phyloP scores from a whole-genome alignment of 1,139 yeast species.

The Hansenula sp. region DNA sequence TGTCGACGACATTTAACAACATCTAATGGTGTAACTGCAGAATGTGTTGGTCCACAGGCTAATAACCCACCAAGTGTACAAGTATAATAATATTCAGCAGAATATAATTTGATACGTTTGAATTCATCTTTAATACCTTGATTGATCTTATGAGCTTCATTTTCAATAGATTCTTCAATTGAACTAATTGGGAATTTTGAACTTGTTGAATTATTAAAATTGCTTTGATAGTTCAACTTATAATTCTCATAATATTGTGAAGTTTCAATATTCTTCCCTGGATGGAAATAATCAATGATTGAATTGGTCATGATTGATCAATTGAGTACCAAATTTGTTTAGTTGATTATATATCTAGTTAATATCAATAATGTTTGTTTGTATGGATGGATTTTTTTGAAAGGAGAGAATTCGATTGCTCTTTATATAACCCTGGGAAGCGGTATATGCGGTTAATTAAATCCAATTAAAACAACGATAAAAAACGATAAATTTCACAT shows the following conservation, averaged over 20 bases:
- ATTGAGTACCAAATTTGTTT: too few relatives aligned
- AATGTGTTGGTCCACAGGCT: slow-evolving; percentile 97
- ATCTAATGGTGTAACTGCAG: slow-evolving; percentile 89
- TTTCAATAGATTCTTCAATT: slow-evolving; percentile 1
- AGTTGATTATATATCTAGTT: too few relatives aligned
- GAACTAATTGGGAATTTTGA: not conserved
- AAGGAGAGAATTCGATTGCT: not conserved
- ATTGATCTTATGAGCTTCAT: not conserved
- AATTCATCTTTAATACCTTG: slow-evolving; percentile 3
- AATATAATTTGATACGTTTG: slow-evolving; percentile 35
- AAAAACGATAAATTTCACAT: too few relatives aligned
- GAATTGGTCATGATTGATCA: not conserved
- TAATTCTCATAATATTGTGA: not conserved
- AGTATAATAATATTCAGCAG: slow-evolving; percentile 72
- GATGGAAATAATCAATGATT: slow-evolving; percentile 2
- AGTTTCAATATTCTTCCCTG: not conserved
- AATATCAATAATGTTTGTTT: too few relatives aligned
- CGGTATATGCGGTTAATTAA: not conserved
- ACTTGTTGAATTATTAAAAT: not conserved
- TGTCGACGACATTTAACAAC: slow-evolving; percentile 91
- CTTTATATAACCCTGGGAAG: not conserved
- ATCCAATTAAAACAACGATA: too few relatives aligned
- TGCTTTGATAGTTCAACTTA: not conserved
- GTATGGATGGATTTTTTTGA: too few relatives aligned
- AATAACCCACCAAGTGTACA: slow-evolving; percentile 84